Base-by-base conservation (phyloP, 2,329 filamentous ascomycete genomes). In the Ascochyta viciae-villosae region DNA sequence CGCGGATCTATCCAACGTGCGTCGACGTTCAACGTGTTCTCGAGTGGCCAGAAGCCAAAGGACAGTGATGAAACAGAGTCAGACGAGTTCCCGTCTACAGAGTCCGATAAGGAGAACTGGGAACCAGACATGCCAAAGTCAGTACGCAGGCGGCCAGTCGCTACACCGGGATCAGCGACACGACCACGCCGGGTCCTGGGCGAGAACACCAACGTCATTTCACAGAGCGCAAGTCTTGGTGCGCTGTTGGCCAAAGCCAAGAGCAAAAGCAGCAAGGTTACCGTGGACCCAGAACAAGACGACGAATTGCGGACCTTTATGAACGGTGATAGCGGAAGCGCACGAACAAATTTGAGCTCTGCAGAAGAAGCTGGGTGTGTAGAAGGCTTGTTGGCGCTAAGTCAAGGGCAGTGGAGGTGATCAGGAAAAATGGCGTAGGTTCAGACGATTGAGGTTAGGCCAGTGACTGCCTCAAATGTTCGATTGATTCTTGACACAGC, bases 81-180 rank as follows among this genome's bases (percentile, higher is more conserved):
- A 34, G 78, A 82, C 23, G 77, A 80, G 75, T 80, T 75, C 65
- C 80, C 66, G 72, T 85, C 85, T 77, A 74, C 86, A 44, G 93
- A 96, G 68, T 96, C 92, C 1, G 94, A 98, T 74, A 98, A 98
- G 78, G 94, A 98, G 78, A 98, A 98, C 71, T 96, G 92, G 85
- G 76, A 83, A 37, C 84, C 84, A n/a, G 65, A 74, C 15, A 62
- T 71, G 46, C 57, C 64, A 13, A 64, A 62, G 47, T 62, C 68
- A 53, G 78, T 74, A 23, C 67, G 66, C 19, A 67, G 70, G 8
- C 59, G 64, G 5, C 56, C 67, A 5, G 45, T 69, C 34, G 41
- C 52, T 34, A 67, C 66, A 77, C 48, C 75, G 60, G 58, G 70
- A 51, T 70, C 73, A 24, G 67, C 73, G 35, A 68, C 68, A 40